These are phyloP conservation scores for Harringtonia lauricola DNA, from an alignment of 2,329 filamentous ascomycete genomes.

Conservation along the genomic window DNA sequence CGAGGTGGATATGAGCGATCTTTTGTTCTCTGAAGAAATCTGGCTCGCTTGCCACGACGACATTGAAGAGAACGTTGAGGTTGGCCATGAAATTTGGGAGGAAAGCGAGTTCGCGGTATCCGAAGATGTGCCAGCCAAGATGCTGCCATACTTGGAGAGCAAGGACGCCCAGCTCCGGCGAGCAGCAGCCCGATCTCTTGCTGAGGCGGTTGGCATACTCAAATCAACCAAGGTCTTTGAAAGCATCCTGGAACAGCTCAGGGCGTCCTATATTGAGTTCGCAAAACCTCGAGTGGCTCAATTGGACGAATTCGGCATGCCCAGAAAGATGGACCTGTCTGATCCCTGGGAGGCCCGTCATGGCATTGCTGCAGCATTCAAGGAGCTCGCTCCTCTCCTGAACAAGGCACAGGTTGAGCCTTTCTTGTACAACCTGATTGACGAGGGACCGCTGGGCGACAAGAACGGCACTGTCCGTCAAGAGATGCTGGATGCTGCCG, in stretches of 20 bases:
- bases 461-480: constrained; percentile 64
- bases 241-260: constrained; percentile 50
- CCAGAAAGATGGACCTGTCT: constrained; percentile 72
- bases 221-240: constrained; percentile 37
- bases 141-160: constrained; percentile 70
- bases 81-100: constrained; percentile 87
- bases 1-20: constrained; percentile 83
- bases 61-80: constrained; percentile 71
- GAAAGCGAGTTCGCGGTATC: constrained; percentile 72
- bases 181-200: constrained; percentile 71
- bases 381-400: constrained; percentile 64
- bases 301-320: constrained; percentile 90
- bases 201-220: constrained; percentile 57
- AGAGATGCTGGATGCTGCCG: constrained; percentile 88
- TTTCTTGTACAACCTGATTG: constrained; percentile 78
- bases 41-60: constrained; percentile 93
- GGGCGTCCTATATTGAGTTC: constrained; percentile 63
- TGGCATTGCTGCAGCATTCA: constrained; percentile 79
- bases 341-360: constrained; percentile 90
- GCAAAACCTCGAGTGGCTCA: constrained; percentile 75
- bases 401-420: constrained; percentile 57
- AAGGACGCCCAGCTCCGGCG: constrained; percentile 72
- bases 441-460: constrained; percentile 79
- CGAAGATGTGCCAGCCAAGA: constrained; percentile 50
- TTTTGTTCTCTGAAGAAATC: constrained; percentile 78